Evolutionary conservation across 164 flowering plant species (phyloP), one percentile per base, ranked within the genome.

Genomic region (Macadamia integrifolia): DNA sequence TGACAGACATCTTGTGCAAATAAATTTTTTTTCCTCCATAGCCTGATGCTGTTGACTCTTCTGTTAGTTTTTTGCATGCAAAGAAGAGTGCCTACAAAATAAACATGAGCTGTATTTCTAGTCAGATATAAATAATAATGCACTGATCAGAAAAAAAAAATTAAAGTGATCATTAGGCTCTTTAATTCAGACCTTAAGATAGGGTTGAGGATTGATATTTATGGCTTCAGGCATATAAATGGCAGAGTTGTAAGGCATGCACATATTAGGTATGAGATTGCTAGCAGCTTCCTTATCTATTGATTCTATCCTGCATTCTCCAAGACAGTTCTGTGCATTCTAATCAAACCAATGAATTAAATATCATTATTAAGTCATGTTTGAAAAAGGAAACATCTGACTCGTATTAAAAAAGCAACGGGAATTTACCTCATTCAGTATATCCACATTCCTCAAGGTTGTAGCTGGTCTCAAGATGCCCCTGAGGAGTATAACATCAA

Each of bases 221-320:
- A 92, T 77, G 71, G 99, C 99, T 72, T 88, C 83, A 29, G 99
- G 99, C 96, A 95, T 90, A 76, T 84, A 85, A 66, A 90, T 87
- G 62, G 94, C 94, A 31, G 78, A 74, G 71, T 85, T 73, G 55
- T 83, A 81, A 76, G 98, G 97, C n/a, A 86, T 70, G 62, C 67
- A 72, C 46, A 95, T 18, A 69, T 82, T 58, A 10, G 97, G 93
- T 14, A 92, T 77, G 65, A 95, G 89, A 55, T 72, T 73, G 64
- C 76, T 79, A 44, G 88, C 92, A 70, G 80, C 78, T 71, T 83
- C 81, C 69, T 73, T 67, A 69, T 82, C 79, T 61, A 92, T 57
- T 57, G 76, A 63, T 76, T 90, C 85, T 70, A 95, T 79, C 79
- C 77, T 83, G 80, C 99, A 95, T 78, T 86, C 84, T 62, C 77